A percentile compares a stretch with the other conserved stretches of the same genome.
These are phyloP conservation scores for Pseudogymnoascus sp. DNA, from an alignment of 2,329 filamentous ascomycete species.

Conservation along the genomic window DNA sequence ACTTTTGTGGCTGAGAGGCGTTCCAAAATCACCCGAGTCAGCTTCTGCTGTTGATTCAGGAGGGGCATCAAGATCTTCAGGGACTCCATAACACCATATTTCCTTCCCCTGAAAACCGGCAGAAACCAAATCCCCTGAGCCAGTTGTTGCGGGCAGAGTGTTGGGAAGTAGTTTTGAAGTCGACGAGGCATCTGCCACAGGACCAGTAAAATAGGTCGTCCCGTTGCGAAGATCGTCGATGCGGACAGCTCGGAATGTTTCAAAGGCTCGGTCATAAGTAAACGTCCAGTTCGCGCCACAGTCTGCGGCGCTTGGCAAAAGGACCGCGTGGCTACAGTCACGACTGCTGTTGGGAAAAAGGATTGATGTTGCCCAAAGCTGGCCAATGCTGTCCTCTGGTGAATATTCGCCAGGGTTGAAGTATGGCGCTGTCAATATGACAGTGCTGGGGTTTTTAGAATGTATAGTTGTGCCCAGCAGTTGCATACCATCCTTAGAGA, in stretches of 20 bases:
- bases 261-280: constrained; percentile 67
- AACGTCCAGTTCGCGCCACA: constrained; percentile 69
- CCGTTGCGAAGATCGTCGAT: constrained; percentile 68
- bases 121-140: constrained; percentile 61
- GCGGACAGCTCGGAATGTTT: constrained; percentile 69
- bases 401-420: constrained; percentile 63
- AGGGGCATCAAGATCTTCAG: constrained; percentile 59
- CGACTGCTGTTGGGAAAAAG: constrained; percentile 74
- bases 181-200: constrained; percentile 43
- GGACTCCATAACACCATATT: constrained; percentile 72
- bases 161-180: constrained; percentile 56
- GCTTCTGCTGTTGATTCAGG: constrained; percentile 31
- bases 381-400: constrained; percentile 58
- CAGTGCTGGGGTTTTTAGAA: constrained; percentile 57
- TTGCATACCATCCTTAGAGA: constrained; percentile 71
- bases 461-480: constrained; percentile 66
- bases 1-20: not conserved
- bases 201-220: constrained; percentile 71
- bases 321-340: constrained; percentile 67
- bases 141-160: constrained; percentile 61
- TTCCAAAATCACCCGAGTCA: constrained; percentile 7
- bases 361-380: constrained; percentile 79
- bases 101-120: constrained; percentile 65
- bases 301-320: constrained; percentile 40
- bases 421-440: constrained; percentile 71